Evolutionary conservation across 495 filamentous ascomycete genomes (phyloP).

Genomic region (Penicillium argentinense): DNA sequence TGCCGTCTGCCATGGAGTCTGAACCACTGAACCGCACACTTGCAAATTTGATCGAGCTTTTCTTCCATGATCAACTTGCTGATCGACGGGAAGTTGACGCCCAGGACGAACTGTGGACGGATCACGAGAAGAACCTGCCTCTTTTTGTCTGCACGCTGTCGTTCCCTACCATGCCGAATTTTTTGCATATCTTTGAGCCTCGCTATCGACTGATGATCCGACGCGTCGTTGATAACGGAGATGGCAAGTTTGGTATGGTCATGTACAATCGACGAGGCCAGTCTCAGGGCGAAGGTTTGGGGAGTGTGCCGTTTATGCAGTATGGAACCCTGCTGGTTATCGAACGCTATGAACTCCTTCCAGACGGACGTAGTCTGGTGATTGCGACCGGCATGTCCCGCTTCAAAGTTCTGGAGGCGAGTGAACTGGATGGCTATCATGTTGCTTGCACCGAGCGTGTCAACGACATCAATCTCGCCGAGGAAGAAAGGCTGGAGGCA

Average conservation of each 20-base stretch:
- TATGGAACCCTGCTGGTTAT: slow-evolving; percentile 79
- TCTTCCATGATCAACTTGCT: slow-evolving; percentile 67
- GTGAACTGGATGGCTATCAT: slow-evolving; percentile 71
- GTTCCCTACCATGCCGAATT: slow-evolving; percentile 80
- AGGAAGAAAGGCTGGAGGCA: slow-evolving; percentile 75
- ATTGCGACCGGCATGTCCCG: slow-evolving; percentile 72
- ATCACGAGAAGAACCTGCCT: slow-evolving; percentile 60
- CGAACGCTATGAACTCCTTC: slow-evolving; percentile 65
- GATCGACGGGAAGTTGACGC: slow-evolving; percentile 51
- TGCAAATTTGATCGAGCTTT: slow-evolving; percentile 53
- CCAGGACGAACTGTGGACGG: slow-evolving; percentile 49
- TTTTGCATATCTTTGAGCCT: slow-evolving; percentile 88
- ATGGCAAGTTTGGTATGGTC: slow-evolving; percentile 81
- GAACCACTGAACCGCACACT: slow-evolving; percentile 65
- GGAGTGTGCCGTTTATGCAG: slow-evolving; percentile 60
- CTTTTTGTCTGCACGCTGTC: slow-evolving; percentile 81
- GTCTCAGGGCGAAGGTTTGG: slow-evolving; percentile 56
- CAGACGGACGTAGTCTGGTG: slow-evolving; percentile 78
- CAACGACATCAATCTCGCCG: slow-evolving; percentile 75
- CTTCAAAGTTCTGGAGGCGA: slow-evolving; percentile 67
- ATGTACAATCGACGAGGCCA: slow-evolving; percentile 59
- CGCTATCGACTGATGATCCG: slow-evolving; percentile 86
- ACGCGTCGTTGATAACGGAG: slow-evolving; percentile 66
- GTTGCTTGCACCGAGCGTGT: slow-evolving; percentile 71
- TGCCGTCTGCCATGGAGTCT: slow-evolving; percentile 53